Conservation (phyloP, 495 filamentous ascomycete species). For the Xylona heveae region DNA sequence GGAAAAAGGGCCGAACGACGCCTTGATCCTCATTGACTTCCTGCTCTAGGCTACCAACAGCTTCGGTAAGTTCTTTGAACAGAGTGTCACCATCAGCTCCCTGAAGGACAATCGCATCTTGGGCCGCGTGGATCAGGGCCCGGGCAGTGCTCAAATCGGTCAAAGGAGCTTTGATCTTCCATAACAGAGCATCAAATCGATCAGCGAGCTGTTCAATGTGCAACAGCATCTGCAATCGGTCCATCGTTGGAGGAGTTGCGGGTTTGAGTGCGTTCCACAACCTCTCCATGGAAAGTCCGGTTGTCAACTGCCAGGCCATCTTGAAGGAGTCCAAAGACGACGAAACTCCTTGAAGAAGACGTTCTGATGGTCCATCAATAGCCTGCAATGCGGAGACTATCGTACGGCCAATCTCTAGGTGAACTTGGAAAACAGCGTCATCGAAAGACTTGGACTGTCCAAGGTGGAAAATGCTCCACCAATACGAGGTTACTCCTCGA, state of each 20-base stretch:
- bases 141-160: too few relatives aligned
- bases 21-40: conserved; percentile 5
- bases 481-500: background rate
- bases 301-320: conserved; percentile 34
- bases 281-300: conserved; percentile 64
- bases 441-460: conserved; percentile 17
- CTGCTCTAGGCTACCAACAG: conserved; percentile 8
- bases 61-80: too few relatives aligned
- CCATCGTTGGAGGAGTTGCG: conserved; percentile 29
- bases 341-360: conserved; percentile 17
- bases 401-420: conserved; percentile 23
- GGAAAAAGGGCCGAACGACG: conserved; percentile 26
- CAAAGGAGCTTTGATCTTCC: conserved; percentile 25
- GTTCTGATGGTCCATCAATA: conserved; percentile 7
- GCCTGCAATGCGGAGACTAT: conserved; percentile 14
- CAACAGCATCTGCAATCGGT: conserved; percentile 26
- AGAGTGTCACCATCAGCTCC: too few relatives aligned
- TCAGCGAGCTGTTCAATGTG: conserved; percentile 47
- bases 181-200: conserved; percentile 45
- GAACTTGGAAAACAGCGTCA: conserved; percentile 32
- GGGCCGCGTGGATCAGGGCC: too few relatives aligned
- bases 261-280: conserved; percentile 62
- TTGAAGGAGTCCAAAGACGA: conserved; percentile 24
- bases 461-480: conserved; percentile 3
- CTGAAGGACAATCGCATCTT: too few relatives aligned